Base-by-base conservation (phyloP, 2,329 filamentous ascomycete genomes). In the Acarospora socialis region DNA sequence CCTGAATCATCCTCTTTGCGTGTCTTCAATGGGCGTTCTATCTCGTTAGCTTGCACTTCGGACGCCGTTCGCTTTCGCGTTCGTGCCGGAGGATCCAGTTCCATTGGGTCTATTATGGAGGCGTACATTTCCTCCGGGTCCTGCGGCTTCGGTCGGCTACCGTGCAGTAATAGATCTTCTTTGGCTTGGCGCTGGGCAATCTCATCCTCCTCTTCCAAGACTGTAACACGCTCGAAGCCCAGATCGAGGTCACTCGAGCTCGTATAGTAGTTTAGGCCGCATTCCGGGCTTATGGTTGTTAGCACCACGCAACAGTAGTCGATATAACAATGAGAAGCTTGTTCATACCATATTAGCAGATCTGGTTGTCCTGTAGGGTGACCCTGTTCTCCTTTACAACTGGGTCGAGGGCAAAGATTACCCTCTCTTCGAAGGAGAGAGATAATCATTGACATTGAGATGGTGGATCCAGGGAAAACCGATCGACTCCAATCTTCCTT, bases 401-500 rank as follows among this genome's bases (percentile, higher is more conserved):
- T 32, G 13, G 30, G 34, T 12, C 30, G 29, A 12, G 37, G 34
- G 25, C 37, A 39, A 3, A 6, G n/a, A 7, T 34, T 34, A 12
- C 15, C 2, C 19, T 17, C 24, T 21, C 30, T 21, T 22, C 18
- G 34, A 4, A 39, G 18, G 7, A 28, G 24, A 8, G 23, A 26
- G 21, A 39, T 33, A 8, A 39, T 32, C 34, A 39, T 39, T 26
- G 39, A 42, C 41, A 43, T 43, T 2, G 21, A 17, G 12, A 43
- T 23, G 5, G 5, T 30, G 19, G 39, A 21, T 9, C 39, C 41
- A 29, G 28, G 27, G 9, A 23, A 33, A 25, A 43, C 33, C 3
- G 36, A 26, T 23, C 33, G 30, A 17, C 9, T 35, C 41, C 41
- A 43, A 14, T 35, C 14, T 13, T 41, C 24, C 16, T 35, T 29